Percentiles rank a stretch among this genome's conserved stretches.
Evolutionary conservation across 176 grass and related monocot genomes (phyloP).

Genomic region (Carex cristatella): DNA sequence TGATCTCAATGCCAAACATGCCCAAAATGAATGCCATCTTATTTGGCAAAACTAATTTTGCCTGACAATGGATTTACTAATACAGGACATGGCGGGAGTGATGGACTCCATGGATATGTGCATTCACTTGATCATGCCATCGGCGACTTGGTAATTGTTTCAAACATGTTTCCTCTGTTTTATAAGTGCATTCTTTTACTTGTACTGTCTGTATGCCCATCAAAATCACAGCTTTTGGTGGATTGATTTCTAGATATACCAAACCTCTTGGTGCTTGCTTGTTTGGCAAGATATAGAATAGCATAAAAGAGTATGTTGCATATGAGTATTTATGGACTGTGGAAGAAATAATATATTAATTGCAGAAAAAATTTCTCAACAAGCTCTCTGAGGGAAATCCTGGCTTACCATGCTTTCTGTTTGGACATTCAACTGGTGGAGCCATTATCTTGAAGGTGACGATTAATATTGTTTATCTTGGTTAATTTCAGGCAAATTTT

Average conservation of each 20-base stretch:
- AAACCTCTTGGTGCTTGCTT: not conserved
- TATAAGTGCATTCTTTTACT: not conserved
- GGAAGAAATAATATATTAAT: not conserved
- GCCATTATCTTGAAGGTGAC: constrained; percentile 83
- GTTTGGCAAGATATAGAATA: not conserved
- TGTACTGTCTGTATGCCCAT: not conserved
- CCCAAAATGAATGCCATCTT: not conserved
- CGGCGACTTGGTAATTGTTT: constrained; percentile 52
- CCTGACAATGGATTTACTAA: constrained; percentile 4
- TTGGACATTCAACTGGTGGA: constrained; percentile 88
- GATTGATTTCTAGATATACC: not conserved
- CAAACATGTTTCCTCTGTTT: not conserved
- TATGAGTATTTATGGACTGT: not conserved
- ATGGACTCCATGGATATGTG: constrained; percentile 86
- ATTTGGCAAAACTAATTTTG: not conserved
- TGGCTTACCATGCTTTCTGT: constrained; percentile 69
- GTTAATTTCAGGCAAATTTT: not conserved
- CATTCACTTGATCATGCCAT: constrained; percentile 84
- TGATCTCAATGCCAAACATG: not conserved
- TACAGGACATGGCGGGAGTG: constrained; percentile 83
- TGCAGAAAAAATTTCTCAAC: constrained; percentile 79
- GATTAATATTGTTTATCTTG: not conserved
- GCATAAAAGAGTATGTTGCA: not conserved
- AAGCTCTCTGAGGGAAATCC: constrained; percentile 59
- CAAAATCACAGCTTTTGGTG: not conserved